Conservation (phyloP, 2,329 filamentous ascomycete species). For the Fusarium camptoceras region DNA sequence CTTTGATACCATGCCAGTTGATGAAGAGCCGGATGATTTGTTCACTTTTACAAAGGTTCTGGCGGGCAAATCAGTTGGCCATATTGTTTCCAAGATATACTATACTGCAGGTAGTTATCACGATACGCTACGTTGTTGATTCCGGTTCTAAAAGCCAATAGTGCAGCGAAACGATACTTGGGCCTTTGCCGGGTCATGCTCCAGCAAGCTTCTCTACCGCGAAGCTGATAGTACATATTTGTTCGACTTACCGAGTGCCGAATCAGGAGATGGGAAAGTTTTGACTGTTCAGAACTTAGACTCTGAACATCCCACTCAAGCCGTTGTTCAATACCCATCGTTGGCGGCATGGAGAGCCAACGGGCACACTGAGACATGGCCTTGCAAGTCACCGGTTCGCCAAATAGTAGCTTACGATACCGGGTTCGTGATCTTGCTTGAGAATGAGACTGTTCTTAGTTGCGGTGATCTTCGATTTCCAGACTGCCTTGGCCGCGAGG, state of each 20-base stretch:
- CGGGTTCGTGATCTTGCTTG: conserved; percentile 61
- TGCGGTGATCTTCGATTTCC: conserved; percentile 70
- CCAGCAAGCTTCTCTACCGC: neutral
- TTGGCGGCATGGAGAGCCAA: conserved; percentile 30
- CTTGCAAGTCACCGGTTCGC: conserved; percentile 43
- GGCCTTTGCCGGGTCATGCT: conserved; percentile 35
- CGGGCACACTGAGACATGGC: conserved; percentile 35
- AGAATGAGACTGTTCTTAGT: conserved; percentile 60
- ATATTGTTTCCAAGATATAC: conserved; percentile 53
- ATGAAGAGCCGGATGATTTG: conserved; percentile 60
- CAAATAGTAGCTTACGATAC: conserved; percentile 62
- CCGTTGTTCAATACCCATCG: conserved; percentile 42
- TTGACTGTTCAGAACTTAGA: neutral
- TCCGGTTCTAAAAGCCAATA: conserved; percentile 19
- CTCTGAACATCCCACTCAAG: conserved; percentile 1
- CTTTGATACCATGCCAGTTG: conserved; percentile 46
- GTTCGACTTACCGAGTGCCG: conserved; percentile 23
- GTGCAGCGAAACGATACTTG: conserved; percentile 36
- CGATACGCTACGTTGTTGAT: too few species aligned
- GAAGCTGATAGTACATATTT: neutral
- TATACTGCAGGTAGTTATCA: conserved; percentile 59
- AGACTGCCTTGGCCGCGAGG: conserved; percentile 66
- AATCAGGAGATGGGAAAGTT: conserved; percentile 35
- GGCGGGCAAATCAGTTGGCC: conserved; percentile 50
- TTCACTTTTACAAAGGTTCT: conserved; percentile 58